These are phyloP conservation scores for Neurospora cerealis DNA, from an alignment of 495 filamentous ascomycete genomes.

Conservation along the genomic window DNA sequence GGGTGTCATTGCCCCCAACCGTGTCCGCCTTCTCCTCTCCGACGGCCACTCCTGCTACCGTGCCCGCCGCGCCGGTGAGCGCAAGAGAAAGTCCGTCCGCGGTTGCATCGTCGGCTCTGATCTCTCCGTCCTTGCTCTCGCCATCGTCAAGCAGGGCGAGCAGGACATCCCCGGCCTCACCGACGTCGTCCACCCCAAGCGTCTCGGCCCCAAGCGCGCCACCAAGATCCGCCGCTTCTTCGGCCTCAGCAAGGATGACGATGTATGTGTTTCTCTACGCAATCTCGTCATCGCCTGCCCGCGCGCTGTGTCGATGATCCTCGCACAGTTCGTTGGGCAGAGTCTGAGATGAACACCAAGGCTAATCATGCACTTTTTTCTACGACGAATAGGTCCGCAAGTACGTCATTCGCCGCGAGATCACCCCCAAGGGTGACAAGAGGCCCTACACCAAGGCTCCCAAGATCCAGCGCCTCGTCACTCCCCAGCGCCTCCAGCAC, in stretches of 20 bases:
- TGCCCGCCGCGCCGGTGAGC: conserved; percentile 91
- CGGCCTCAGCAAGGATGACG: conserved; percentile 97
- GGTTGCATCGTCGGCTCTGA: conserved; percentile 97
- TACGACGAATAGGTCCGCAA: conserved; percentile 65
- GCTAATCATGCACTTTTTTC: conserved; percentile 30
- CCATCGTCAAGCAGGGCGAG: conserved; percentile 96
- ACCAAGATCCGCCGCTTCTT: conserved; percentile 99
- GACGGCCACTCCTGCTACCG: conserved; percentile 97
- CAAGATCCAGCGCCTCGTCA: conserved; percentile 97
- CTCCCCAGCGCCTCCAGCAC: conserved; percentile 98
- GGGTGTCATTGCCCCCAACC: conserved; percentile 95
- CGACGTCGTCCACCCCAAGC: conserved; percentile 94
- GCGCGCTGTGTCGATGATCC: conserved; percentile 31
- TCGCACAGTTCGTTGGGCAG: conserved; percentile 39
- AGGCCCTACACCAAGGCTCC: conserved; percentile 98
- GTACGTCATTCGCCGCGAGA: conserved; percentile 98
- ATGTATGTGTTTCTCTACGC: conserved; percentile 59
- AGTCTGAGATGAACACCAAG: conserved; percentile 36
- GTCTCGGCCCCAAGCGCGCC: conserved; percentile 96
- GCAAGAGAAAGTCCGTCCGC: conserved; percentile 96
- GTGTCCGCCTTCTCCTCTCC: conserved; percentile 88
- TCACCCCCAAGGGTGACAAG: conserved; percentile 90
- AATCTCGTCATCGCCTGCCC: conserved; percentile 49
- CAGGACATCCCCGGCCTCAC: conserved; percentile 86
- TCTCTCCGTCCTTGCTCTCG: conserved; percentile 82